Base-by-base conservation (phyloP, 768 basidiomycete genomes). In the Kwoniella botswanensis region DNA sequence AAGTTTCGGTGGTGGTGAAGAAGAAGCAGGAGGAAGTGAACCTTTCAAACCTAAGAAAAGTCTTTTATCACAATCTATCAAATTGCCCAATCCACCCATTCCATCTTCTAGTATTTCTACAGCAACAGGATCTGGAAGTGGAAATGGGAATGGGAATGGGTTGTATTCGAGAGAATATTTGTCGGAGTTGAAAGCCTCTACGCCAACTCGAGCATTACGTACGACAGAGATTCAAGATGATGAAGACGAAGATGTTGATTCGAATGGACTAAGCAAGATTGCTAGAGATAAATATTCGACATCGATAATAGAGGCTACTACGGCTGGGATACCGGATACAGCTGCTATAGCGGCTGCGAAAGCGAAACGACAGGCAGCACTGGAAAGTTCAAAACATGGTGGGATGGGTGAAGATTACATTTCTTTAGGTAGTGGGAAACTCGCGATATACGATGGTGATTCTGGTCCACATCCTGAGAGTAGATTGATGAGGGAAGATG, bases 401-500 rank as follows among this genome's bases (percentile, higher is more conserved):
- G 71, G 69, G 1, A 61, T 54, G 26, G 77, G 71, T 12, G 83
- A 80, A 63, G 84, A 84, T 57, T 86, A 81, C 65, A 84, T 86
- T 59, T 76, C 84, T 13, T 74, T 86, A 11, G 82, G 82, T 13
- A 77, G 79, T 1, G 84, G 84, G 0, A 74, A 76, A 18, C 59
- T 84, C 35, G 73, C 81, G 21, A 77, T 82, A 2, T 77, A 81
- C 56, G 82, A 82, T 67, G 75, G 77, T 2, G 61, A 65, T 46
- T 60, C 75, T 18, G 74, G 82, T 44, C 83, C 84, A 21, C 82
- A 84, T 71, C 84, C 85, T 4, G 85, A 85, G 63, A 83, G 81
- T 44, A 65, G 85, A 52, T 68, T 86, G 7, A 82, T 84, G 67
- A 43, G 86, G 22, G 86, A 86, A 71, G 85, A 85, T 21, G 86